Conservation (phyloP, 2,329 filamentous ascomycete species). For the Biscogniauxia mediterranea region DNA sequence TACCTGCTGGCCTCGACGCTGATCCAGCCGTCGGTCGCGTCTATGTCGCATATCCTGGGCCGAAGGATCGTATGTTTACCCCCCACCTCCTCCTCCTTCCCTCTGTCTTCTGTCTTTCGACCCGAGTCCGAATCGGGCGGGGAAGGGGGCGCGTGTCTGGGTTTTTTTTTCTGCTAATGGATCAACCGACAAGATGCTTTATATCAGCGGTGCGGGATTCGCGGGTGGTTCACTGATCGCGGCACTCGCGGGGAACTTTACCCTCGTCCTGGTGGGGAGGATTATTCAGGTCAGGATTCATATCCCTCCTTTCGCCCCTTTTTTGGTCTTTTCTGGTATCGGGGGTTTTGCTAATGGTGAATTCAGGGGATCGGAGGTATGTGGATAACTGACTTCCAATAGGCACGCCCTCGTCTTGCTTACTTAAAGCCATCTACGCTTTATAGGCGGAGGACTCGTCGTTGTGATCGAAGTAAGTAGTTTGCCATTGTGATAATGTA, state of each 20-base stretch:
- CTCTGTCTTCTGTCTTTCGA: too few relatives aligned
- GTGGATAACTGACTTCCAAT: not conserved
- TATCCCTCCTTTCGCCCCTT: not conserved
- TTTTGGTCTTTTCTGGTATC: not conserved
- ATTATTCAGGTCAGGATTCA: conserved; percentile 43
- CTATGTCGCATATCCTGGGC: conserved; percentile 17
- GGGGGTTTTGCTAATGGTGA: too few relatives aligned
- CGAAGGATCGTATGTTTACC: conserved; percentile 10
- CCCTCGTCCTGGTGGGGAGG: conserved; percentile 42
- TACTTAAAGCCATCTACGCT: not conserved
- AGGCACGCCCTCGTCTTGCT: not conserved
- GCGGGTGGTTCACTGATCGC: conserved; percentile 17
- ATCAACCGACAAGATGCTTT: conserved; percentile 9
- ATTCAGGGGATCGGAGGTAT: conserved; percentile 11
- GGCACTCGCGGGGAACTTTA: conserved; percentile 39
- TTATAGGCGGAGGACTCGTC: conserved; percentile 42
- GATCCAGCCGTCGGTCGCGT: conserved; percentile 45
- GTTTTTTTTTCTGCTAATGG: not conserved
- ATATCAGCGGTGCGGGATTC: conserved; percentile 14
- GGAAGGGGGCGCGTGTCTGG: too few relatives aligned
- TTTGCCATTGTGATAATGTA: not conserved
- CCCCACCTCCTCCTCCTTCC: too few relatives aligned
- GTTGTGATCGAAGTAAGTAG: conserved; percentile 36
- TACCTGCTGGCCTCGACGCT: conserved; percentile 66
- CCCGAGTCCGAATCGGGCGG: too few relatives aligned